These are phyloP conservation scores for Mycena chlorophos DNA, from an alignment of 768 basidiomycete genomes.

Conservation along the genomic window DNA sequence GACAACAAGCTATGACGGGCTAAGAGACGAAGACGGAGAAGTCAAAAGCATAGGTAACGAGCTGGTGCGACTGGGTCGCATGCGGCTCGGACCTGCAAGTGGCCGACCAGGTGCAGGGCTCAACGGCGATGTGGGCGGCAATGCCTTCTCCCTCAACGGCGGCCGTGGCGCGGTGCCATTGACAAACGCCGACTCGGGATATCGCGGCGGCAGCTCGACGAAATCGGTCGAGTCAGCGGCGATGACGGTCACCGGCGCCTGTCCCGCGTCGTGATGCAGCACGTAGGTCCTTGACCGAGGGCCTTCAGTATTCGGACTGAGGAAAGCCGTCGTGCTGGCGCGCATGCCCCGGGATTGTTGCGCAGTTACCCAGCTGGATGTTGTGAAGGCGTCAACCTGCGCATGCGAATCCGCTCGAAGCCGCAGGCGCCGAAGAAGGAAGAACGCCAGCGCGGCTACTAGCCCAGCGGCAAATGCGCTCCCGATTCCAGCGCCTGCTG, in stretches of 20 bases:
- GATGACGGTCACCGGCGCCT: conserved; percentile 41
- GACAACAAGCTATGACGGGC: no score
- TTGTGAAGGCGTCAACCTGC: conserved; percentile 3
- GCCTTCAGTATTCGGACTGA: not conserved
- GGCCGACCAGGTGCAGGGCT: no score
- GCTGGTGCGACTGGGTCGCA: no score
- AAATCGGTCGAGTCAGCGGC: conserved; percentile 36
- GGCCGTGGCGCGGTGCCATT: not conserved
- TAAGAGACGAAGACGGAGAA: no score
- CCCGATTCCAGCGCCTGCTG: conserved; percentile 24
- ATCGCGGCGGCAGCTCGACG: conserved; percentile 41
- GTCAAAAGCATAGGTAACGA: no score
- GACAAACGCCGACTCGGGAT: not conserved
- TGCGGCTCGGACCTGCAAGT: not conserved
- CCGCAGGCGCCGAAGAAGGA: conserved; percentile 12
- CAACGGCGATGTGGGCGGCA: not conserved
- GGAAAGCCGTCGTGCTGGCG: not conserved
- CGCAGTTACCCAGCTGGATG: not conserved
- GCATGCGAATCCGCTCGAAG: not conserved
- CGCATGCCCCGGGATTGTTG: not conserved
- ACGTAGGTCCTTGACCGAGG: conserved; percentile 33
- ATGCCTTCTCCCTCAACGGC: not conserved
- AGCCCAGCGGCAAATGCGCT: conserved; percentile 20
- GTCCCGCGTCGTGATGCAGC: conserved; percentile 44
- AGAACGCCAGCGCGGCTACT: conserved; percentile 11